Evolutionary conservation across 1,139 yeast genomes (phyloP).

Genomic region (Scheffersomyces parashehatae): DNA sequence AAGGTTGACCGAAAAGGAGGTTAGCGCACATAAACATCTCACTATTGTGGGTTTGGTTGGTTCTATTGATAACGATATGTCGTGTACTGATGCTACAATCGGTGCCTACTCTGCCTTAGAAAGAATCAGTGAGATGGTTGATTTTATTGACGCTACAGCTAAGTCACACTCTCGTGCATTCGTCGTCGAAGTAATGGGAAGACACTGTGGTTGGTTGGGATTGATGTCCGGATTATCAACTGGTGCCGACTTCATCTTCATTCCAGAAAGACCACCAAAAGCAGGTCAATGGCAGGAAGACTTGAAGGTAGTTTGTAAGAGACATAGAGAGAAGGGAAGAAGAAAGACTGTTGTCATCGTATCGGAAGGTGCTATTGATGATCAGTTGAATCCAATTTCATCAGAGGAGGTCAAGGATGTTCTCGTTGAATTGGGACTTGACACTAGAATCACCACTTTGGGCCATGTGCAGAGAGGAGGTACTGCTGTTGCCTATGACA

Average conservation of each 20-base stretch:
- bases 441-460: slow-evolving; percentile 75
- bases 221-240: slow-evolving; percentile 82
- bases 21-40: slow-evolving; percentile 53
- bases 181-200: slow-evolving; percentile 87
- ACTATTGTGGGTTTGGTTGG: slow-evolving; percentile 81
- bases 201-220: slow-evolving; percentile 89
- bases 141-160: slow-evolving; percentile 83
- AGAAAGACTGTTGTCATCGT: slow-evolving; percentile 79
- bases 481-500: slow-evolving; percentile 77
- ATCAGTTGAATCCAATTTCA: slow-evolving; percentile 63
- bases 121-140: slow-evolving; percentile 75
- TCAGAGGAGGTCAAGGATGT: slow-evolving; percentile 69
- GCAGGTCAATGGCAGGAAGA: slow-evolving; percentile 63
- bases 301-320: slow-evolving; percentile 61
- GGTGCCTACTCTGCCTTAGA: slow-evolving; percentile 80
- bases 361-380: slow-evolving; percentile 80
- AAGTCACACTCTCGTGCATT: slow-evolving; percentile 82
- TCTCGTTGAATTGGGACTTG: slow-evolving; percentile 69
- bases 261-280: slow-evolving; percentile 74
- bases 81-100: slow-evolving; percentile 78
- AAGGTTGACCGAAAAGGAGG: slow-evolving; percentile 52
- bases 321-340: slow-evolving; percentile 71
- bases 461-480: slow-evolving; percentile 91
- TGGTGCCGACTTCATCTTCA: slow-evolving; percentile 77
- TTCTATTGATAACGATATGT: slow-evolving; percentile 83